phyloP scores from a whole-genome alignment of 768 basidiomycete genomes.

The Amanita thiersii region DNA sequence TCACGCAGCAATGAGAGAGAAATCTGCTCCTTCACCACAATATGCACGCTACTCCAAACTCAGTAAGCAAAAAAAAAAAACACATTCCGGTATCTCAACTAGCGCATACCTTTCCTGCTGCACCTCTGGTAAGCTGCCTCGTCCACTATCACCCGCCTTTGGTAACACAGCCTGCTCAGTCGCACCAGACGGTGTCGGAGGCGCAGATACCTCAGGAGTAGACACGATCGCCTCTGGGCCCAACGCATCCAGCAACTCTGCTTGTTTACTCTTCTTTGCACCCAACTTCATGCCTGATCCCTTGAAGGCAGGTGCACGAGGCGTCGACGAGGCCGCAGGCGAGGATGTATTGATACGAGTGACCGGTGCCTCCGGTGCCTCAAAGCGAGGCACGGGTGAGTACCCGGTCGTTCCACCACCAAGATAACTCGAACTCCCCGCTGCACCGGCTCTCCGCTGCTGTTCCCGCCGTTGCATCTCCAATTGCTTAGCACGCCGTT shows the following conservation, averaged over 20 bases:
- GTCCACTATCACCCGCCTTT: conserved; percentile 29
- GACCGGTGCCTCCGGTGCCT: conserved; percentile 43
- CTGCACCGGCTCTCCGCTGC: conserved; percentile 56
- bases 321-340: conserved; percentile 32
- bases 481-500: conserved; percentile 93
- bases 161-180: conserved; percentile 38
- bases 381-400: conserved; percentile 62
- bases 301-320: conserved; percentile 83
- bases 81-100: too few species aligned
- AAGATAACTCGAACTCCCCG: conserved; percentile 48
- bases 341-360: conserved; percentile 31
- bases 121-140: conserved; percentile 68
- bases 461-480: conserved; percentile 97
- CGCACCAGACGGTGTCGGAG: conserved; percentile 34
- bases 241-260: conserved; percentile 80
- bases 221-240: conserved; percentile 52
- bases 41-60: conserved; percentile 58
- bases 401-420: conserved; percentile 68
- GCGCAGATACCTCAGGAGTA: conserved; percentile 32
- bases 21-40: conserved; percentile 77
- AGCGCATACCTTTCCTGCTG: conserved; percentile 59
- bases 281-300: conserved; percentile 95
- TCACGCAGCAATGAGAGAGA: conserved; percentile 79
- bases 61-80: background rate
- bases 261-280: conserved; percentile 83